A percentile compares a stretch with the other conserved stretches of the same genome.
Evolutionary conservation across 192 early-diverging fungal genomes (phyloP).

Genomic region (Glomus cerebriforme): DNA sequence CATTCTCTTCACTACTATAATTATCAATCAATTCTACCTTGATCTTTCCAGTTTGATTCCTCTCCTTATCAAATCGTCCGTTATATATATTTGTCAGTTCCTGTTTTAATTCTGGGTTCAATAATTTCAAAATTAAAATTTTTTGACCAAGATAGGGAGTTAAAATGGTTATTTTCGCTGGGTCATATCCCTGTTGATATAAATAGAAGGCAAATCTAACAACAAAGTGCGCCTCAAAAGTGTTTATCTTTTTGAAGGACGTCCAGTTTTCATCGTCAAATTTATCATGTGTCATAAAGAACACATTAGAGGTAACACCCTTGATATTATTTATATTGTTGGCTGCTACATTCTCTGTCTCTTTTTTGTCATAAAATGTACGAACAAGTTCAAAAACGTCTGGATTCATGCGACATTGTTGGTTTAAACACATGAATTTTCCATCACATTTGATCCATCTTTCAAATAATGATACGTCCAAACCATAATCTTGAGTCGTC

Average conservation of each 20-base stretch:
- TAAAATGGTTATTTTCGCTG: constrained; percentile 46
- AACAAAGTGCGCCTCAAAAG: constrained; percentile 36
- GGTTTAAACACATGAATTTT: neutral
- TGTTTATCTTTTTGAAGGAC: constrained; percentile 31
- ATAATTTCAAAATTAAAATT: constrained; percentile 32
- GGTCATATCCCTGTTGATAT: constrained; percentile 38
- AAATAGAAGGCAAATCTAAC: constrained; percentile 36
- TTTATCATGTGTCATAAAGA: neutral
- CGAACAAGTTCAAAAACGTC: neutral
- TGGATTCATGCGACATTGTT: constrained; percentile 27
- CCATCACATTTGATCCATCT: constrained; percentile 31
- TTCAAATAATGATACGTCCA: constrained; percentile 36
- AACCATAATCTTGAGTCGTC: neutral
- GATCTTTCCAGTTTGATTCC: constrained; percentile 50
- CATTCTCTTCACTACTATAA: constrained; percentile 96
- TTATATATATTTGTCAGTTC: constrained; percentile 25
- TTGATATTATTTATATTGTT: neutral
- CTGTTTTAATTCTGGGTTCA: constrained; percentile 2
- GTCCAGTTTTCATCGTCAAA: neutral
- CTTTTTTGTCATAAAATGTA: neutral
- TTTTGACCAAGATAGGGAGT: constrained; percentile 55
- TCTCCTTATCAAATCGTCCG: neutral
- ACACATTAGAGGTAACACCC: neutral
- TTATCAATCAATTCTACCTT: constrained; percentile 91
- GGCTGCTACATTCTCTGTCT: neutral